Evolutionary conservation across 2,329 filamentous ascomycete genomes (phyloP), one percentile per base, ranked within the genome.

Genomic region (Remersonia thermophila): DNA sequence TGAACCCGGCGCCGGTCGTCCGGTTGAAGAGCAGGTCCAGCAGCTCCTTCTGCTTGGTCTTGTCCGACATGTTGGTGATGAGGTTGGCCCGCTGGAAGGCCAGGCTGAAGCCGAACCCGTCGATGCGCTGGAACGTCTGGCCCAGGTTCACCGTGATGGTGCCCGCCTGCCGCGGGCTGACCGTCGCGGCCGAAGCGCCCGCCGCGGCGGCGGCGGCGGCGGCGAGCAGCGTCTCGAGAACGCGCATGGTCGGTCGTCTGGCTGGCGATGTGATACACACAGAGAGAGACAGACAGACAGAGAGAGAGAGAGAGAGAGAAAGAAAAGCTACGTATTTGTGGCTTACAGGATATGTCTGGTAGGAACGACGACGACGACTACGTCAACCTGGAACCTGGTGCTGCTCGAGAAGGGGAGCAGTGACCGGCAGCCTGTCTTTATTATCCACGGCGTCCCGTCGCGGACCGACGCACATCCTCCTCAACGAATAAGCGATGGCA

Each of bases 71-170:
- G 43, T 60, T 60, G 33, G 60, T 57, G 48, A 65, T 57, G 23
- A 62, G 53, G 37, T 60, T 63, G 12, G 62, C 62, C 6, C 63
- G 59, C 47, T 63, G 60, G 47, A 65, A 66, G 1, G 62, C 62
- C 13, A 55, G 57, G 13, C 53, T 57, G 50, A 63, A 60, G 12
- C 62, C 63, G 43, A 65, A 65, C 9, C 63, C 63, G 44, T 66
- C 61, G 35, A 66, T 64, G 3, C 52, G 59, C 50, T 66, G 63
- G 43, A 58, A 64, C 14, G 56, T 62, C 42, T 56, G 59, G n/a
- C 51, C 44, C 5, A 58, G 44, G 45, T 64, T 55, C 14, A 66
- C 53, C 0, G 55, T 63, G 39, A 65, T 55, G 17, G 52, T 46
- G 15, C 35, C 38, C 7, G 39, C 35, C 32, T 49, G 48, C 3